Conservation (phyloP, 2,329 filamentous ascomycete genomes). For the Cladosporium sp. region DNA sequence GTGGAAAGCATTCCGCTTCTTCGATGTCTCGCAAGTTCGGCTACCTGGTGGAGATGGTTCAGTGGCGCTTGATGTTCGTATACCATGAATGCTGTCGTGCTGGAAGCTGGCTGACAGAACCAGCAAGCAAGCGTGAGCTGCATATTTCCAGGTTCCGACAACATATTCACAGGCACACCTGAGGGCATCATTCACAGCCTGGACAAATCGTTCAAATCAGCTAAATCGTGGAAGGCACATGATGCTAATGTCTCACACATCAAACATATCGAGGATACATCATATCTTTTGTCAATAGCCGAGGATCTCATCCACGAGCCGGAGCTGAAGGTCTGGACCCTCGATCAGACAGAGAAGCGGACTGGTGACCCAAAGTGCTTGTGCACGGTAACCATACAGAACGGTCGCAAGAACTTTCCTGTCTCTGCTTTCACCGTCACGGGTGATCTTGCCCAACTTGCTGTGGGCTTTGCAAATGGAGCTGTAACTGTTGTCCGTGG, state of each 20-base stretch:
- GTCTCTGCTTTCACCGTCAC: conserved; percentile 86
- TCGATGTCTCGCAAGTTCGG: conserved; percentile 84
- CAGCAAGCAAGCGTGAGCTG: conserved; percentile 67
- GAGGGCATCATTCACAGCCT: conserved; percentile 86
- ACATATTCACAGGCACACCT: conserved; percentile 79
- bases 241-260: conserved; percentile 82
- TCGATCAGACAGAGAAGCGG: conserved; percentile 92
- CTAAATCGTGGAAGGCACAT: conserved; percentile 82
- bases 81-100: background rate
- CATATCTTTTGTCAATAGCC: conserved; percentile 76
- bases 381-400: conserved; percentile 79
- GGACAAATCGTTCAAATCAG: conserved; percentile 79
- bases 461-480: conserved; percentile 93
- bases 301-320: conserved; percentile 88
- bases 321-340: conserved; percentile 91
- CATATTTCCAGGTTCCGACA: conserved; percentile 81
- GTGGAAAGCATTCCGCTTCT: conserved; percentile 99
- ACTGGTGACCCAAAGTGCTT: conserved; percentile 83
- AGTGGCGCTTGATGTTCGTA: conserved; percentile 29
- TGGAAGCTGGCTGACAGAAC: conserved; percentile 16
- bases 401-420: conserved; percentile 90
- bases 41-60: conserved; percentile 74
- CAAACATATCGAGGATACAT: conserved; percentile 84
- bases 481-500: conserved; percentile 89
- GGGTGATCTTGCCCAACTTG: conserved; percentile 85